Conservation (phyloP, 1,139 yeast species). For the Hanseniaspora sp. region DNA sequence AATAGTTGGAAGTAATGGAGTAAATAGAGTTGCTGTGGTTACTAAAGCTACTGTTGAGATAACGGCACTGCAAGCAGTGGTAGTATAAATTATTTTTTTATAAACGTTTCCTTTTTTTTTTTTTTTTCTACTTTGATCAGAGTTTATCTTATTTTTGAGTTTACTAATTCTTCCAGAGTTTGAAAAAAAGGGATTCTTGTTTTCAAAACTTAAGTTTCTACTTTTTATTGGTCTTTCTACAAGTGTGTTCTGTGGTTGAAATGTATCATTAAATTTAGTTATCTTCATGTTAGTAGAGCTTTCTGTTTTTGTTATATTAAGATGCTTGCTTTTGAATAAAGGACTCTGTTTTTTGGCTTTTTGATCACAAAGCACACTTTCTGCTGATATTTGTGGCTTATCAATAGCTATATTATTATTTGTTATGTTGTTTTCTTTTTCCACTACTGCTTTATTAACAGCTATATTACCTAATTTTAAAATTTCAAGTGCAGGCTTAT, state of each 20-base stretch:
- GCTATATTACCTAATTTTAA: background rate
- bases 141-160: background rate
- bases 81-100: constrained; percentile 3
- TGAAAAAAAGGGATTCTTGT: too few relatives aligned
- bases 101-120: background rate
- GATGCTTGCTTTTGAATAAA: too few relatives aligned
- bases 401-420: background rate
- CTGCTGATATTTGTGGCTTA: background rate
- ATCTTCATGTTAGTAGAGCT: too few relatives aligned
- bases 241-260: too few relatives aligned
- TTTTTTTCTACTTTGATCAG: background rate
- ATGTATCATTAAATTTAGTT: too few relatives aligned
- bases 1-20: constrained; percentile 1
- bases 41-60: constrained; percentile 1
- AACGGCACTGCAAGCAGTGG: constrained; percentile 1
- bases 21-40: background rate
- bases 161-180: background rate
- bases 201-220: too few relatives aligned
- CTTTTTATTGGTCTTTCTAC: too few relatives aligned
- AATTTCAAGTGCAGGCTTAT: background rate
- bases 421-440: background rate
- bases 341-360: too few relatives aligned
- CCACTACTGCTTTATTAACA: background rate
- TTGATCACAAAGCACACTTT: too few relatives aligned
- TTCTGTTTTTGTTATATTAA: too few relatives aligned